These are phyloP conservation scores for Tylopilus sp. DNA, from an alignment of 1,284 basidiomycete genomes.

Conservation along the genomic window DNA sequence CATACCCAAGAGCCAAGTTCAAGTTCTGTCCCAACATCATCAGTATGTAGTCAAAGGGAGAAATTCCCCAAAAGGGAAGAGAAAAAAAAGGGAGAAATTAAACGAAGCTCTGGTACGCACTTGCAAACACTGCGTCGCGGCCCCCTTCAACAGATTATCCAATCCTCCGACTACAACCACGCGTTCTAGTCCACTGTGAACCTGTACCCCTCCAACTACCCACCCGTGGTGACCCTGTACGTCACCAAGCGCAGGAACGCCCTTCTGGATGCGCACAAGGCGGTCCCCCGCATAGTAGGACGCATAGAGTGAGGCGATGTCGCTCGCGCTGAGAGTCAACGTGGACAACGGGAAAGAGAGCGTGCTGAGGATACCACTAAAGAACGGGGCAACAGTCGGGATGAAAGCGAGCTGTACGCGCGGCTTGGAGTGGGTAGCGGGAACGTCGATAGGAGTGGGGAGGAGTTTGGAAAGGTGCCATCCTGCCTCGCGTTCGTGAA, in stretches of 20 bases:
- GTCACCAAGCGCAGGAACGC: slow-evolving; percentile 77
- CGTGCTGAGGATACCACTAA: slow-evolving; percentile 92
- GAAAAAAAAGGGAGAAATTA: neutral
- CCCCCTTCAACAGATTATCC: slow-evolving; percentile 96
- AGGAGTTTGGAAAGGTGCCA: slow-evolving; percentile 75
- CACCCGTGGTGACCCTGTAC: slow-evolving; percentile 85
- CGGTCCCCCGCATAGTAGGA: slow-evolving; percentile 77
- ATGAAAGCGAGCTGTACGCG: slow-evolving; percentile 79
- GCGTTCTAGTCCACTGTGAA: slow-evolving; percentile 83
- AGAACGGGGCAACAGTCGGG: slow-evolving; percentile 91
- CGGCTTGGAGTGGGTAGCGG: slow-evolving; percentile 14
- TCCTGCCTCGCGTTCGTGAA: slow-evolving; percentile 95
- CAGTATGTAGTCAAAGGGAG: neutral
- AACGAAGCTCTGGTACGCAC: slow-evolving; percentile 42
- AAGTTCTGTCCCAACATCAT: slow-evolving; percentile 82
- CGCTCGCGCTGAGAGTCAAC: slow-evolving; percentile 59
- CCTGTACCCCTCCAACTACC: slow-evolving; percentile 91
- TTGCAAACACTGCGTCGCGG: slow-evolving; percentile 96
- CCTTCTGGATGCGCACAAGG: slow-evolving; percentile 64
- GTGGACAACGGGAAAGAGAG: slow-evolving; percentile 77
- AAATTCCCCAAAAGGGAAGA: neutral
- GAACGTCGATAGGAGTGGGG: slow-evolving; percentile 4
- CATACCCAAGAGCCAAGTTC: slow-evolving; percentile 91
- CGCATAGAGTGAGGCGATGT: slow-evolving; percentile 76
- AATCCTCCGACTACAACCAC: slow-evolving; percentile 92